Evolutionary conservation across 495 filamentous ascomycete genomes (phyloP).

Genomic region (Amniculicola lignicola): DNA sequence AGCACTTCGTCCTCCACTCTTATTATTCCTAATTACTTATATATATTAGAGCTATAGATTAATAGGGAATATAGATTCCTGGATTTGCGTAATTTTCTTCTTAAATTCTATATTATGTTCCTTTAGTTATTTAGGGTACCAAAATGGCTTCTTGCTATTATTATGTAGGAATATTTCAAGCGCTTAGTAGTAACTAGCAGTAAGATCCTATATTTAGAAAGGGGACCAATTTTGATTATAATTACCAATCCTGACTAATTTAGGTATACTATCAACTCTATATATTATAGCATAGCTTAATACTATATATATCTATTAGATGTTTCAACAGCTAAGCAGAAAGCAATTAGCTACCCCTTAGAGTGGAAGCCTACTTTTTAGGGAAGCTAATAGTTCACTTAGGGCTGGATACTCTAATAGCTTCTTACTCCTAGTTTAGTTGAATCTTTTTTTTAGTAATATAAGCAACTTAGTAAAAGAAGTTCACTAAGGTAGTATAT

Average conservation of each 20-base stretch:
- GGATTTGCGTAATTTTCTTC: too few species aligned
- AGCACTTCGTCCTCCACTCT: too few species aligned
- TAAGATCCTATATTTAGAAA: slow-evolving; percentile 6
- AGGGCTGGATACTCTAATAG: too few species aligned
- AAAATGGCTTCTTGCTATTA: too few species aligned
- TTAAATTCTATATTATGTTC: too few species aligned
- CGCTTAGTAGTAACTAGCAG: slow-evolving; percentile 2
- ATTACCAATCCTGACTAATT: too few species aligned
- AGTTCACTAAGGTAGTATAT: slow-evolving; percentile 2
- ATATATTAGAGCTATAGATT: too few species aligned
- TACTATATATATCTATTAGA: slow-evolving; percentile 2
- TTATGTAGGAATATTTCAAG: not conserved
- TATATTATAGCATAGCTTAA: not conserved
- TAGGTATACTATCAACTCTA: slow-evolving; percentile 5
- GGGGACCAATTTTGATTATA: slow-evolving; percentile 1
- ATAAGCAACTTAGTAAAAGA: slow-evolving; percentile 3
- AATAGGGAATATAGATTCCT: too few species aligned
- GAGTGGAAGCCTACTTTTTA: not conserved
- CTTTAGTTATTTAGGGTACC: too few species aligned
- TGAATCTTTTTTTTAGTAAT: slow-evolving; percentile 2
- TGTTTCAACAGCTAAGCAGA: too few species aligned
- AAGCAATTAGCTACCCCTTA: not conserved
- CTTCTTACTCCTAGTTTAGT: slow-evolving; percentile 2
- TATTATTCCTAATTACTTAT: too few species aligned
- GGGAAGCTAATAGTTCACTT: slow-evolving; percentile 3